Conservation (phyloP, 2,329 filamentous ascomycete species). For the Arthrobotrys sphaeroides region DNA sequence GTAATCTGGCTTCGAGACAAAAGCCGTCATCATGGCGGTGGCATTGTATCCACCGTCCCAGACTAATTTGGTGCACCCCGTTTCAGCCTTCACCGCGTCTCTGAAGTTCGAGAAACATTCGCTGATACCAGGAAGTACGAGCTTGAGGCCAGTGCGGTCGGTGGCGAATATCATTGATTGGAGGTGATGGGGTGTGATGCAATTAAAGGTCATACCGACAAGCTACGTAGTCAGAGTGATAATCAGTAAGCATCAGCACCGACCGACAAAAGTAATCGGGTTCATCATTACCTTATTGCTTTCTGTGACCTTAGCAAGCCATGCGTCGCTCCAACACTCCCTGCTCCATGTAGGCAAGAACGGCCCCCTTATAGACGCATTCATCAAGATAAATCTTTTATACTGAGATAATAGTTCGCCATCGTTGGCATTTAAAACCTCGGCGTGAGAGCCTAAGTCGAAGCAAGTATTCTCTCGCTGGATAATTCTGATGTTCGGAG, state of each 20-base stretch:
- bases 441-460: slow-evolving; percentile 60
- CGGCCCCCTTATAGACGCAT: slow-evolving; percentile 60
- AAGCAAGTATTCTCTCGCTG: slow-evolving; percentile 60
- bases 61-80: slow-evolving; percentile 59
- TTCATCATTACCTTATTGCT: slow-evolving; percentile 57
- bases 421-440: slow-evolving; percentile 58
- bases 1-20: slow-evolving; percentile 27
- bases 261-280: not conserved
- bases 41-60: slow-evolving; percentile 59
- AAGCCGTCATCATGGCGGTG: slow-evolving; percentile 60
- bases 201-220: slow-evolving; percentile 61
- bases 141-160: slow-evolving; percentile 60
- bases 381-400: slow-evolving; percentile 61
- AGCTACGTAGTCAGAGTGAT: slow-evolving; percentile 56
- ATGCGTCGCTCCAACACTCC: slow-evolving; percentile 61
- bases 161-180: slow-evolving; percentile 62
- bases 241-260: not conserved
- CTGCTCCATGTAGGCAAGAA: slow-evolving; percentile 60
- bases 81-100: slow-evolving; percentile 59
- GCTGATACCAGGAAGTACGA: slow-evolving; percentile 57
- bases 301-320: slow-evolving; percentile 59
- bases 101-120: slow-evolving; percentile 58
- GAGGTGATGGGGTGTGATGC: slow-evolving; percentile 58
- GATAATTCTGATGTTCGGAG: slow-evolving; percentile 59
- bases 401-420: slow-evolving; percentile 60